Evolutionary conservation across 2,329 filamentous ascomycete genomes (phyloP).

Genomic region (Fusarium penzigii): DNA sequence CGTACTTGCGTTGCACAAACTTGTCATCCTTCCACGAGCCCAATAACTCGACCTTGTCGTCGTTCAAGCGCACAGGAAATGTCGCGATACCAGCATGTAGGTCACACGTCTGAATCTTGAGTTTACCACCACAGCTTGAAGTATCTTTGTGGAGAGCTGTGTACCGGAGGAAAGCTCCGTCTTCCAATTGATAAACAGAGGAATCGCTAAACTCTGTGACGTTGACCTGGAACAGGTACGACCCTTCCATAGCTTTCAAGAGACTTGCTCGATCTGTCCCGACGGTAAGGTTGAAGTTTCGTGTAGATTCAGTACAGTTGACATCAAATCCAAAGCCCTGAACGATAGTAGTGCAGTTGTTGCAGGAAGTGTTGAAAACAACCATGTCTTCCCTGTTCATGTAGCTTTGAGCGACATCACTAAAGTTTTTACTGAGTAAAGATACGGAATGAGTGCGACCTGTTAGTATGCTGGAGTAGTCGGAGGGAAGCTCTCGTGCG

Average conservation of each 20-base stretch:
- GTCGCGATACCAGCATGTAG: constrained; percentile 17
- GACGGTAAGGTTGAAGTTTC: constrained; percentile 10
- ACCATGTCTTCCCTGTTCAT: constrained; percentile 16
- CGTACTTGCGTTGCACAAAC: constrained; percentile 21
- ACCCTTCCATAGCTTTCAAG: constrained; percentile 7
- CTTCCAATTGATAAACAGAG: not conserved
- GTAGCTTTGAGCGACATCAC: constrained; percentile 19
- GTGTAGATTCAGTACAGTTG: constrained; percentile 15
- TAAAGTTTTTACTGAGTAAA: constrained; percentile 21
- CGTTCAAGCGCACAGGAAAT: constrained; percentile 11
- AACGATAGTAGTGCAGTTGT: constrained; percentile 17
- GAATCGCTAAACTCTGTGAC: constrained; percentile 12
- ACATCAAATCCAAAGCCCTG: constrained; percentile 19
- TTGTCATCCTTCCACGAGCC: constrained; percentile 20
- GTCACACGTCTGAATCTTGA: constrained; percentile 20
- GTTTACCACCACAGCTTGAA: constrained; percentile 9
- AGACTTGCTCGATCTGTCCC: not conserved
- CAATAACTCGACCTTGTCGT: constrained; percentile 3
- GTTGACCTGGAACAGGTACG: constrained; percentile 20
- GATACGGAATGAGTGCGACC: constrained; percentile 15
- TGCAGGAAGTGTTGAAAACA: constrained; percentile 11
- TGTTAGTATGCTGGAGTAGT: constrained; percentile 21
- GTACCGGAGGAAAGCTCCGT: constrained; percentile 17
- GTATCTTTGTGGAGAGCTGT: constrained; percentile 19
- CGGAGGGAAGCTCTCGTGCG: constrained; percentile 14